A percentile compares a stretch with the other conserved stretches of the same genome.
These are phyloP conservation scores for Pichia sp. DNA, from an alignment of 1,139 yeast species.

Conservation along the genomic window DNA sequence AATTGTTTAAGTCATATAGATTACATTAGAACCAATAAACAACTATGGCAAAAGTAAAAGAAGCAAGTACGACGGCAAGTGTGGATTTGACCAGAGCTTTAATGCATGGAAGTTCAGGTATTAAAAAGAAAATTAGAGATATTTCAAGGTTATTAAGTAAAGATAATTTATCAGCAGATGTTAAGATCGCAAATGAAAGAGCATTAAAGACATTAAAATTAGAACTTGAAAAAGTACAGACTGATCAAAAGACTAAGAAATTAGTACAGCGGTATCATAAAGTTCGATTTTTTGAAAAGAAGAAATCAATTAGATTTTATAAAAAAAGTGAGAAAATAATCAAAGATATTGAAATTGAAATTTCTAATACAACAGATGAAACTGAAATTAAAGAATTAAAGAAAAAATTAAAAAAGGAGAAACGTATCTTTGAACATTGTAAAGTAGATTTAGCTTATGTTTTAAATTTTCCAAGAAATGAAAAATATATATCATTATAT, in stretches of 20 bases:
- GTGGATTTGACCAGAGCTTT: conserved; percentile 28
- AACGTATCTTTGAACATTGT: conserved; percentile 48
- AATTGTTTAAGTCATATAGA: background rate
- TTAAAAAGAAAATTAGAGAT: conserved; percentile 84
- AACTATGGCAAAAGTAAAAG: conserved; percentile 10
- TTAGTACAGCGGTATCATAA: conserved; percentile 81
- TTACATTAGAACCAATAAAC: background rate
- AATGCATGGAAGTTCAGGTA: conserved; percentile 36
- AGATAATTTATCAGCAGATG: conserved; percentile 65
- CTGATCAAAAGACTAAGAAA: conserved; percentile 46
- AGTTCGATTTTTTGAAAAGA: conserved; percentile 86
- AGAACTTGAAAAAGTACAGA: conserved; percentile 55
- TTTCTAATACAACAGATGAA: conserved; percentile 22
- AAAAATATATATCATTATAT: conserved; percentile 76
- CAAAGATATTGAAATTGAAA: conserved; percentile 32
- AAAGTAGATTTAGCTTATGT: conserved; percentile 75
- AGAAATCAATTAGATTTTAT: conserved; percentile 75
- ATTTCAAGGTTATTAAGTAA: conserved; percentile 61
- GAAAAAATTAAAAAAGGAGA: conserved; percentile 47
- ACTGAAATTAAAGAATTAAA: conserved; percentile 35
- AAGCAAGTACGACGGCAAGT: conserved; percentile 10
- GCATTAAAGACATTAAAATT: conserved; percentile 66
- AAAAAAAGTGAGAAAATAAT: conserved; percentile 53
- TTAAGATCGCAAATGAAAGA: conserved; percentile 77
- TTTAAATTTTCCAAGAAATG: conserved; percentile 68